Conservation (phyloP, 441 rosid species). For the Populus tomentosa region DNA sequence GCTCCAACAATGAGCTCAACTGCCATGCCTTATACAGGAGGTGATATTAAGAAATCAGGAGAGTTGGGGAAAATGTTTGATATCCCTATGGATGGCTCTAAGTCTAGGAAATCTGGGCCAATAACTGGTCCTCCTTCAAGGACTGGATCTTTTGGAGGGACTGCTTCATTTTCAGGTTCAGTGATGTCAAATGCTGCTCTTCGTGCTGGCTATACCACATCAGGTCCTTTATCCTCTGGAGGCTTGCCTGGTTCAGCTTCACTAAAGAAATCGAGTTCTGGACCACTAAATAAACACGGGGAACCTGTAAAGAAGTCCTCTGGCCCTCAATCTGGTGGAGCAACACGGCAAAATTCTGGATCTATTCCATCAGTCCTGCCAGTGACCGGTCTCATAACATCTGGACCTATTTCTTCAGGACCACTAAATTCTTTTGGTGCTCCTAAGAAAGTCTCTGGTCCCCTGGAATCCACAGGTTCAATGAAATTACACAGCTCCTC, state of each 20-base stretch:
- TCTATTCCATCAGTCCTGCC: constrained; percentile 41
- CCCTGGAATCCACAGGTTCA: constrained; percentile 36
- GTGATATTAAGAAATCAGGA: background rate
- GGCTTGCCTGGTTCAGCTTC: constrained; percentile 61
- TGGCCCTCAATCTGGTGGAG: constrained; percentile 63
- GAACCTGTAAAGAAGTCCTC: constrained; percentile 70
- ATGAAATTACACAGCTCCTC: constrained; percentile 35
- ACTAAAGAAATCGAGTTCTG: constrained; percentile 68
- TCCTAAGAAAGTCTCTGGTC: constrained; percentile 42
- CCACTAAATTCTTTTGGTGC: constrained; percentile 40
- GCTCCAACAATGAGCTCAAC: constrained; percentile 27
- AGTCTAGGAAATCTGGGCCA: constrained; percentile 52
- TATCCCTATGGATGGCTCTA: constrained; percentile 38
- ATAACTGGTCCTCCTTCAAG: constrained; percentile 38
- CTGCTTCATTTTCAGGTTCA: constrained; percentile 38
- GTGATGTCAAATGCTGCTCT: constrained; percentile 32
- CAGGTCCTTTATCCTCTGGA: constrained; percentile 49
- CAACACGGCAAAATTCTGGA: constrained; percentile 45
- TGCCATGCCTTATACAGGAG: no score
- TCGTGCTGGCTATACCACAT: constrained; percentile 35
- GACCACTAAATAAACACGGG: constrained; percentile 78
- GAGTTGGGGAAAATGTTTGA: constrained; percentile 52
- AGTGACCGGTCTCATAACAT: constrained; percentile 45
- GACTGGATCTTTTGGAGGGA: constrained; percentile 45
- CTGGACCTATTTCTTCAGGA: constrained; percentile 48